Evolutionary conservation across 352 stramenopile genomes (phyloP).

Genomic region (Phytopythium delawarense): DNA sequence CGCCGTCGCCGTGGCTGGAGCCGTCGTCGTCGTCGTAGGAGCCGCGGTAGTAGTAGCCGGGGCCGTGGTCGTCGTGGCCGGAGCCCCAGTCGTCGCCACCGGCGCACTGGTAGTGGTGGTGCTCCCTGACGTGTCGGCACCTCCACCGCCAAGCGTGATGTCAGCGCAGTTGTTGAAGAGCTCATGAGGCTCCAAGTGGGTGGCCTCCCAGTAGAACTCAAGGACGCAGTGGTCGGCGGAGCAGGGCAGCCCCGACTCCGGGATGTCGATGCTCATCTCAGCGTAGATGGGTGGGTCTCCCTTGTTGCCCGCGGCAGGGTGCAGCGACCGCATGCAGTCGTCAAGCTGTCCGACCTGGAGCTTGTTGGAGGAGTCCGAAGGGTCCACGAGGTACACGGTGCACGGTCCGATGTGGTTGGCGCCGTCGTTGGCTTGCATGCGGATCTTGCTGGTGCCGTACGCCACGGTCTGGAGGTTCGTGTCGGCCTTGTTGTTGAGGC

Average conservation of each 20-base stretch:
- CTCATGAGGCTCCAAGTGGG: conserved; percentile 24
- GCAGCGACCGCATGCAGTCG: conserved; percentile 40
- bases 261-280: conserved; percentile 31
- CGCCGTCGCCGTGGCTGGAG: conserved; percentile 5
- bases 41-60: conserved; percentile 5
- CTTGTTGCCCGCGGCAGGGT: conserved; percentile 22
- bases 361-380: conserved; percentile 19
- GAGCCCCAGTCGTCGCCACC: background rate
- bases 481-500: conserved; percentile 26
- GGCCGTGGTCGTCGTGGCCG: background rate
- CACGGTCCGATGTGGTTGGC: conserved; percentile 41
- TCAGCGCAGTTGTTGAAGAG: conserved; percentile 40
- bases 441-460: conserved; percentile 27
- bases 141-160: conserved; percentile 15
- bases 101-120: conserved; percentile 4
- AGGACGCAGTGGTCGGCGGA: conserved; percentile 24
- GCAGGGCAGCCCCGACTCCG: conserved; percentile 20
- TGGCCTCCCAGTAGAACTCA: conserved; percentile 28
- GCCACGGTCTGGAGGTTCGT: conserved; percentile 25
- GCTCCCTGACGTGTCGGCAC: conserved; percentile 3
- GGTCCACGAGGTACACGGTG: conserved; percentile 31
- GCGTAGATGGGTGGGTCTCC: conserved; percentile 24
- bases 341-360: conserved; percentile 27
- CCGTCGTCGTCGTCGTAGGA: conserved; percentile 1
- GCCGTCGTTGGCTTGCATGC: conserved; percentile 35